Base-by-base conservation (phyloP, 257 asterid species). In the Jasminum sambac region DNA sequence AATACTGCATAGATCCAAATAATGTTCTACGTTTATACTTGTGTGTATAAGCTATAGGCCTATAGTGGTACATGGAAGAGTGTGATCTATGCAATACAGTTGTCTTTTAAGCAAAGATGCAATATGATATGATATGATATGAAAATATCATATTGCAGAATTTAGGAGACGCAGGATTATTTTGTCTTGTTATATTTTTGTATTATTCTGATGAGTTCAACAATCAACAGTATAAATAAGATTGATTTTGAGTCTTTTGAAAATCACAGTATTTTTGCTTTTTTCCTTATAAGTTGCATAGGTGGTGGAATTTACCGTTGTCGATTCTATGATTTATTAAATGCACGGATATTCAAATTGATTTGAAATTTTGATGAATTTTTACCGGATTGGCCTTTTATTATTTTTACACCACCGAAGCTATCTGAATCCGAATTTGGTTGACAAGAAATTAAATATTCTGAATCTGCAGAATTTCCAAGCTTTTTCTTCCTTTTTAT, bases 321-420 rank as follows among this genome's bases (percentile, higher is more conserved):
- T 12, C 38, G 34, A 17, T 62, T 63, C 19, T 52, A 41, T 68
- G 65, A 12, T 63, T 17, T 21, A 14, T n/a, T 55, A 26, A 60
- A 17, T 41, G 42, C 41, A 67, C 14, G 10, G 57, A 55, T 55
- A 36, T 21, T 64, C 65, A 52, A 57, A 30, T 17, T 21, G 43
- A 6, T 8, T 43, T 8, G 62, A 26, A 6, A 48, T 42, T 62
- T 64, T 57, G 44, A 21, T 63, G 37, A 5, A 67, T 11, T 66
- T 52, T 66, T 66, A 9, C 37, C 55, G 10, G 40, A 48, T 63
- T 67, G 23, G 69, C 24, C 67, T 41, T 67, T 66, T 23, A 26
- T 68, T 21, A 52, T 38, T 39, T 52, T 11, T 16, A 65, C 52
- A 68, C 38, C 4, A 4, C 50, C 23, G 21, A 57, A 64, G 30